Evolutionary conservation across 1,139 yeast genomes (phyloP).

Genomic region (Arxiozyma telluris): DNA sequence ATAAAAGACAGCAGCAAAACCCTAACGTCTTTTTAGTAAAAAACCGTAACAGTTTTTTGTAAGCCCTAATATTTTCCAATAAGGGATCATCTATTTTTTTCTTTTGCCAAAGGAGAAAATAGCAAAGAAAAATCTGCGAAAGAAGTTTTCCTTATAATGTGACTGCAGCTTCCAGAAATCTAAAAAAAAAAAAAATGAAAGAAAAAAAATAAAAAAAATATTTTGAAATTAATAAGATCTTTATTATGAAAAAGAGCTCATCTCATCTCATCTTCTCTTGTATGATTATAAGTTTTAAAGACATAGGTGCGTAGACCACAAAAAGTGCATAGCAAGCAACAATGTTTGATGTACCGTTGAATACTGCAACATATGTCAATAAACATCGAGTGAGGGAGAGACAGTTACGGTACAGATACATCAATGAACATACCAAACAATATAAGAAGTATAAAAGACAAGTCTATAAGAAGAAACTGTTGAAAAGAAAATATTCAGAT

Average conservation of each 20-base stretch:
- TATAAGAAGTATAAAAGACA: constrained; percentile 9
- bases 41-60: too few relatives aligned
- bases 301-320: not conserved
- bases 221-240: not conserved
- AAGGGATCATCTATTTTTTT: too few relatives aligned
- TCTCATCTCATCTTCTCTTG: constrained; percentile 11
- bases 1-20: too few relatives aligned
- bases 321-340: not conserved
- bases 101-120: too few relatives aligned
- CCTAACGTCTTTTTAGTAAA: too few relatives aligned
- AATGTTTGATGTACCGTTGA: constrained; percentile 28
- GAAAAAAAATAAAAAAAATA: too few relatives aligned
- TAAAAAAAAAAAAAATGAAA: constrained; percentile 1
- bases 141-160: too few relatives aligned
- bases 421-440: constrained; percentile 17
- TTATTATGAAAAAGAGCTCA: not conserved
- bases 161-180: not conserved
- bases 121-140: too few relatives aligned
- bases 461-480: constrained; percentile 1
- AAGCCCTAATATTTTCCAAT: too few relatives aligned
- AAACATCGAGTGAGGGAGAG: constrained; percentile 16
- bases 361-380: constrained; percentile 6
- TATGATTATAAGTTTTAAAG: not conserved
- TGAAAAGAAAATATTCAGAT: not conserved
- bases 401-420: constrained; percentile 25